These are phyloP conservation scores for Ajuga chamaepitys DNA, from an alignment of 257 asterid species.

Conservation along the genomic window DNA sequence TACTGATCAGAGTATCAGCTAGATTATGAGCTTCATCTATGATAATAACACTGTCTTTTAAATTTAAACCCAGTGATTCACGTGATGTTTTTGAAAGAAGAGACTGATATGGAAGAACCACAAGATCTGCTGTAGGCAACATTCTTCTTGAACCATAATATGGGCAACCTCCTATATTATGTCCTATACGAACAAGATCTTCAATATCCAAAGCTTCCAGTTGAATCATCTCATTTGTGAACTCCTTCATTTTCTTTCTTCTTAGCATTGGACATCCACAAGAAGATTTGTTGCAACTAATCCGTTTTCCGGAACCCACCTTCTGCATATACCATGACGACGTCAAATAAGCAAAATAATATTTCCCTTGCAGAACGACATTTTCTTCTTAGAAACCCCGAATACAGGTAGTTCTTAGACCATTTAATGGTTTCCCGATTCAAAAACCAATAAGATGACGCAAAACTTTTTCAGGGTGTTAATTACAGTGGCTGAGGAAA, in stretches of 20 bases:
- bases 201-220: conserved; percentile 85
- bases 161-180: conserved; percentile 72
- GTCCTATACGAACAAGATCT: conserved; percentile 83
- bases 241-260: conserved; percentile 57
- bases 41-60: conserved; percentile 65
- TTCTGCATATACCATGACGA: conserved; percentile 40
- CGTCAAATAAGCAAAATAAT: conserved; percentile 21
- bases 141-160: conserved; percentile 90
- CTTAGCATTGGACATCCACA: conserved; percentile 79
- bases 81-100: conserved; percentile 94
- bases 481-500: neutral
- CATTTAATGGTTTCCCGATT: neutral
- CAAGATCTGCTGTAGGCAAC: conserved; percentile 79
- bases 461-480: neutral
- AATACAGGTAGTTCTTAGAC: neutral
- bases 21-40: conserved; percentile 98
- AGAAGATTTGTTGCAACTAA: conserved; percentile 38
- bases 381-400: neutral
- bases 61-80: conserved; percentile 77
- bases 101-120: conserved; percentile 95
- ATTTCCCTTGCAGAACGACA: neutral
- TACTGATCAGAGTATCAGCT: conserved; percentile 87
- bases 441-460: neutral
- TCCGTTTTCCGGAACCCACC: conserved; percentile 51
- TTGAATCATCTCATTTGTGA: conserved; percentile 44